phyloP scores from a whole-genome alignment of 768 basidiomycete genomes.

The Lactifluus piperatus region DNA sequence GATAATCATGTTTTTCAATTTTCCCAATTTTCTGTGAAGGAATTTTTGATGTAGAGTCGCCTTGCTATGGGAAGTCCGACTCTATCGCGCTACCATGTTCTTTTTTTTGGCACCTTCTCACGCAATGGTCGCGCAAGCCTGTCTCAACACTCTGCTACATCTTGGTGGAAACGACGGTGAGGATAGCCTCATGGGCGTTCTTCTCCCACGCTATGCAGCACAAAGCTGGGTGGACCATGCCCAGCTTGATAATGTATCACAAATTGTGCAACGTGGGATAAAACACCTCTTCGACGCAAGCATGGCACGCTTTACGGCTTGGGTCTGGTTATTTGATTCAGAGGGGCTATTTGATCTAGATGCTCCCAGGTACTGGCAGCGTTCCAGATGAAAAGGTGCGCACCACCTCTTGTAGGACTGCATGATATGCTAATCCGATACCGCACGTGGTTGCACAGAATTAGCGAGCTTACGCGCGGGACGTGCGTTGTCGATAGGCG shows the following conservation, averaged over 20 bases:
- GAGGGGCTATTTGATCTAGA: too few relatives aligned
- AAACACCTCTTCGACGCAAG: background rate
- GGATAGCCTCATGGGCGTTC: background rate
- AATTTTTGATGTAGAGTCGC: background rate
- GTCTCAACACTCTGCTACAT: background rate
- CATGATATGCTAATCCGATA: background rate
- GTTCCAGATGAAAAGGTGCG: constrained; percentile 17
- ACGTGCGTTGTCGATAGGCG: constrained; percentile 84
- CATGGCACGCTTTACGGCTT: background rate
- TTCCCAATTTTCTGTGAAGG: constrained; percentile 6
- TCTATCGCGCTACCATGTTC: background rate
- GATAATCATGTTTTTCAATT: background rate
- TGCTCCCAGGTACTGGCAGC: background rate
- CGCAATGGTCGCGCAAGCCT: background rate
- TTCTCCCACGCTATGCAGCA: background rate
- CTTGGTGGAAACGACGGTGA: background rate
- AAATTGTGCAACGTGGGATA: background rate
- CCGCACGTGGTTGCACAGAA: constrained; percentile 31
- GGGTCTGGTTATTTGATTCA: constrained; percentile 1
- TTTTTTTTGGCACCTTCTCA: background rate
- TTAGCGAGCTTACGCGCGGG: constrained; percentile 73
- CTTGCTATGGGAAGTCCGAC: background rate
- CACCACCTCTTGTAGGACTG: background rate
- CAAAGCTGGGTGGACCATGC: background rate
- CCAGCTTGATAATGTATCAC: background rate